Base-by-base conservation (phyloP, 2,329 filamentous ascomycete genomes). In the Aschersonia sp. region DNA sequence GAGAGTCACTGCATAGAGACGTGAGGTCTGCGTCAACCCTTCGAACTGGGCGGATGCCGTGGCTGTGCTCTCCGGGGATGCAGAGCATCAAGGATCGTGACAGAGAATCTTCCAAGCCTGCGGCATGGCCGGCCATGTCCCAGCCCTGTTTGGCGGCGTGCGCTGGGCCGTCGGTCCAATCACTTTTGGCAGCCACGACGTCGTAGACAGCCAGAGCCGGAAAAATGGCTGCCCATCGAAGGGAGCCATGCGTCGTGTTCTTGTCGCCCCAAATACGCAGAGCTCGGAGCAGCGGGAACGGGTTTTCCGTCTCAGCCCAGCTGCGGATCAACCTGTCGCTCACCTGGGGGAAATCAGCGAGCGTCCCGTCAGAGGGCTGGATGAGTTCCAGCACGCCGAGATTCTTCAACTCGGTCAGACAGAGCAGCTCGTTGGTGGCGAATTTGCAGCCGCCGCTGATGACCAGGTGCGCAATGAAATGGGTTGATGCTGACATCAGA, bases 341-440 rank as follows among this genome's bases (percentile, higher is more conserved):
- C 5, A 74, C 53, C 4, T 59, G 57, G 6, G 66, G 66, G 32
- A 67, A 67, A 30, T 50, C 47, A 30, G 50, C 49, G 4, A 51
- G 47, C 29, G 57, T 43, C 39, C 57, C 53, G 31, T 63, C 60
- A 1, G 55, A 52, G 1, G 66, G 65, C 49, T 70, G 63, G 11
- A 71, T 59, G 29, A 75, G 61, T 54, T 74, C 69, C 10, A 75
- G 62, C 2, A 70, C 62, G 7, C 66, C 71, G 5, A 75, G 64
- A 45, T 74, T 75, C 31, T 59, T 63, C 52, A 74, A 59, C 4
- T 62, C 54, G 0, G 67, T 53, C 32, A 75, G 57, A 14, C 54
- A 55, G 2, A 72, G 50, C 31, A 74, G 53, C 45, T 74, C 68
- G 22, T 59, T 55, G 1, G 61, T 59, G 5, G 48, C 53, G 43